A percentile compares a stretch with the other conserved stretches of the same genome.
Conservation (phyloP, 768 basidiomycete species). For the Mycena venus region DNA sequence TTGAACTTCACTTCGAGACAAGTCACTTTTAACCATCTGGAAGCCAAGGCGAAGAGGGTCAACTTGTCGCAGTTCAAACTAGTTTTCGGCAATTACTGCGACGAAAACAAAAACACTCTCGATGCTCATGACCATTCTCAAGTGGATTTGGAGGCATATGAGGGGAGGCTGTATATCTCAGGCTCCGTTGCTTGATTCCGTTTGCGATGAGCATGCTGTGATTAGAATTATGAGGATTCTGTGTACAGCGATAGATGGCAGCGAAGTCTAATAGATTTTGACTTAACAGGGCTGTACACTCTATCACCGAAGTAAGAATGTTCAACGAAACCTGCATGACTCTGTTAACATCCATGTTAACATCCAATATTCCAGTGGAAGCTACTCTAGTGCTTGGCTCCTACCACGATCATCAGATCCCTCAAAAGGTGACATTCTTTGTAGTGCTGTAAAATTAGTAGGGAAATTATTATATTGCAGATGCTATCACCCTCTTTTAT, state of each 20-base stretch:
- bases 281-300: no score
- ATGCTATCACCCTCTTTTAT: no score
- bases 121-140: not conserved
- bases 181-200: not conserved
- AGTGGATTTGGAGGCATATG: conserved; percentile 43
- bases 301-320: no score
- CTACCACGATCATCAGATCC: no score
- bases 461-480: no score
- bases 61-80: conserved; percentile 28
- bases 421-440: no score
- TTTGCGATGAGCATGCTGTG: not conserved
- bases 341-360: no score
- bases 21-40: conserved; percentile 33
- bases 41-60: not conserved
- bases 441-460: no score
- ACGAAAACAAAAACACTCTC: not conserved
- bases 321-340: no score
- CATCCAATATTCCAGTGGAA: no score
- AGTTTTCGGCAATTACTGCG: conserved; percentile 46
- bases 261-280: not conserved
- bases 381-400: no score
- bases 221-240: not conserved
- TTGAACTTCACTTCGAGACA: conserved; percentile 59
- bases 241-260: not conserved
- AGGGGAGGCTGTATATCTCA: conserved; percentile 48